Evolutionary conservation across 768 basidiomycete genomes (phyloP).

Genomic region (Pleurotus platypus): DNA sequence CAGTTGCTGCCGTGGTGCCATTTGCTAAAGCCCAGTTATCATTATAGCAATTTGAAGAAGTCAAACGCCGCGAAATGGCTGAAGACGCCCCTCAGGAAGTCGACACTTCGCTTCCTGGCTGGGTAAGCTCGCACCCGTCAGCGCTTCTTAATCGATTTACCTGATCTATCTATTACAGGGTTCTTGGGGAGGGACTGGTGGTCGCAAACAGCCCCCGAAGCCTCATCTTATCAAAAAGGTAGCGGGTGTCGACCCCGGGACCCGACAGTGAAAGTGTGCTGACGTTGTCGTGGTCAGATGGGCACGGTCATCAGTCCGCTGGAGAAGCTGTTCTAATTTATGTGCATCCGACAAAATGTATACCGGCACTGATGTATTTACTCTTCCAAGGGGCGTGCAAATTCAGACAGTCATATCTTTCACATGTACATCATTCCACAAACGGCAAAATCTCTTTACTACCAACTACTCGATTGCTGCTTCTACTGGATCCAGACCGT

Average conservation of each 20-base stretch:
- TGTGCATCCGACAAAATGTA: no score
- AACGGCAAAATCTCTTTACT: no score
- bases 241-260: conserved; percentile 72
- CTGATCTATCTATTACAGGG: conserved; percentile 49
- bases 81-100: no score
- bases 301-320: conserved; percentile 69
- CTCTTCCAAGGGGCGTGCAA: no score
- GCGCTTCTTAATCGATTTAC: conserved; percentile 1
- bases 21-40: conserved; percentile 1
- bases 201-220: conserved; percentile 39
- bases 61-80: no score
- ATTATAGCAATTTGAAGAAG: conserved; percentile 77
- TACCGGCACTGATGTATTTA: no score
- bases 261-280: conserved; percentile 35
- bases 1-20: neutral
- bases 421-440: no score
- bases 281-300: conserved; percentile 38
- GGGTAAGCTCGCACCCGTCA: no score
- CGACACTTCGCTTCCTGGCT: no score
- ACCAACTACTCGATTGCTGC: no score
- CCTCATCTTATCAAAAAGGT: conserved; percentile 71
- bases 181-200: conserved; percentile 85
- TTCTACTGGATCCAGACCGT: no score
- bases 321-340: conserved; percentile 38
- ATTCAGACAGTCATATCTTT: no score